Percentiles rank a stretch among this genome's conserved stretches.
Evolutionary conservation across 1,284 basidiomycete species (phyloP).

Genomic region (Austroboletus olivaceoglutinosus): DNA sequence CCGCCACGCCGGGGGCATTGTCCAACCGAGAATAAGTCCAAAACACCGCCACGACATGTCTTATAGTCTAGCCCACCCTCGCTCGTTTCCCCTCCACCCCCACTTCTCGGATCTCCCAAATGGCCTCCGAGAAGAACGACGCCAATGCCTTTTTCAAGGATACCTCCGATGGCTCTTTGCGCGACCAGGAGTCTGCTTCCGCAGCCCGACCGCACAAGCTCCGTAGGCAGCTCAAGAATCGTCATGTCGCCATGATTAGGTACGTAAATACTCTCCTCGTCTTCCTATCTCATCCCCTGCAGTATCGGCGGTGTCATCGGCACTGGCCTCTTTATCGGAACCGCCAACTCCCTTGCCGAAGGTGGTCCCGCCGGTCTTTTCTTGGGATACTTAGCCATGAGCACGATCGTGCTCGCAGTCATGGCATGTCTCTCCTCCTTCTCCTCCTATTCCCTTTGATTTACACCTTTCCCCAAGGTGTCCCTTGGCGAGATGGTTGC

Average conservation of each 20-base stretch:
- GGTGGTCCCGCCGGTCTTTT: constrained; percentile 66
- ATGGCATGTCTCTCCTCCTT: constrained; percentile 39
- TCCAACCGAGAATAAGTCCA: too few relatives aligned
- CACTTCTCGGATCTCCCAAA: neutral
- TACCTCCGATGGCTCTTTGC: constrained; percentile 15
- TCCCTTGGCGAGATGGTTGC: constrained; percentile 46
- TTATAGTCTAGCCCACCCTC: neutral
- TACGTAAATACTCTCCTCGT: constrained; percentile 14
- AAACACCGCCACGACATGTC: too few relatives aligned
- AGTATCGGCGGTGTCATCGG: constrained; percentile 75
- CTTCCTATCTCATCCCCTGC: neutral
- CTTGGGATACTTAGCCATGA: constrained; percentile 61
- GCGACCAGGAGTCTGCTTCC: constrained; percentile 21
- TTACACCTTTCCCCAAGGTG: constrained; percentile 22
- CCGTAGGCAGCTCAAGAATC: constrained; percentile 60
- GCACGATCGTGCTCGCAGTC: constrained; percentile 61
- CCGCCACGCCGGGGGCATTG: too few relatives aligned
- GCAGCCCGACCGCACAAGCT: constrained; percentile 31
- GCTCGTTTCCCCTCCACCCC: neutral
- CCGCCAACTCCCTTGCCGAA: constrained; percentile 49
- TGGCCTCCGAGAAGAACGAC: constrained; percentile 26
- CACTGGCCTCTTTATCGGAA: constrained; percentile 69
- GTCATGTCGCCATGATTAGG: constrained; percentile 73
- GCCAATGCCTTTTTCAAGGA: neutral
- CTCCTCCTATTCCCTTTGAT: neutral